Evolutionary conservation across 2,329 filamentous ascomycete species (phyloP), one percentile per base, ranked within the genome.

Genomic region (Chlorencoelia australis): DNA sequence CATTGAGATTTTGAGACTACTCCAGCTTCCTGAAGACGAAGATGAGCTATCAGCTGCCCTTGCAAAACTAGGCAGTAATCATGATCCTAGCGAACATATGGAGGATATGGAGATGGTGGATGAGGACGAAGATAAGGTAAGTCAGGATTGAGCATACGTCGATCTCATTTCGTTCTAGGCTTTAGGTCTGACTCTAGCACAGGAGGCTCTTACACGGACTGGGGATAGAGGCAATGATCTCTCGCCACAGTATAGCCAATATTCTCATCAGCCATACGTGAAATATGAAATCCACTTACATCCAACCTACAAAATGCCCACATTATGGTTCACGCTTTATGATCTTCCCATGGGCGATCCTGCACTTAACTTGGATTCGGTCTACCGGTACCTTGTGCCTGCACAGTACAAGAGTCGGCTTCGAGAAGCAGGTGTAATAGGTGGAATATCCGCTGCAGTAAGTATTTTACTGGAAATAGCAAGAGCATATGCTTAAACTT

Each of bases 361-460:
- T 25, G 60, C 73, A 9, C 68, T 79, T 51, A 68, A 71, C 50
- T 64, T 86, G 48, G 78, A 86, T 43, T 73, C 73, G 4, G 73
- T 87, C 44, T 86, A 86, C 57, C 68, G 74, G 43, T 70, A 71
- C 46, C 66, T 89, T 31, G 80, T 88, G 30, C 81, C 82, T 13
- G 63, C 72, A 34, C 66, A 74, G 49, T 79, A 73, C 62, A 79
- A 74, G 54, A 61, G 66, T 35, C 62, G 68, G 42, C 67, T 88
- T 44, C 73, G 72, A 47, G 63, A 62, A 33, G 63, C 73, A 30
- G 79, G 80, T 21, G 65, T 74, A 16, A 72, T 84, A 49, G 82
- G 82, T 29, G 81, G 79, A 45, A 80, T 89, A 54, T 86, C 82
- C 49, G 73, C 77, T 55, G 80, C 81, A 53, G 83, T 87, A 66